Evolutionary conservation across 129 eudicot species (phyloP).

Genomic region (Centella asiatica): DNA sequence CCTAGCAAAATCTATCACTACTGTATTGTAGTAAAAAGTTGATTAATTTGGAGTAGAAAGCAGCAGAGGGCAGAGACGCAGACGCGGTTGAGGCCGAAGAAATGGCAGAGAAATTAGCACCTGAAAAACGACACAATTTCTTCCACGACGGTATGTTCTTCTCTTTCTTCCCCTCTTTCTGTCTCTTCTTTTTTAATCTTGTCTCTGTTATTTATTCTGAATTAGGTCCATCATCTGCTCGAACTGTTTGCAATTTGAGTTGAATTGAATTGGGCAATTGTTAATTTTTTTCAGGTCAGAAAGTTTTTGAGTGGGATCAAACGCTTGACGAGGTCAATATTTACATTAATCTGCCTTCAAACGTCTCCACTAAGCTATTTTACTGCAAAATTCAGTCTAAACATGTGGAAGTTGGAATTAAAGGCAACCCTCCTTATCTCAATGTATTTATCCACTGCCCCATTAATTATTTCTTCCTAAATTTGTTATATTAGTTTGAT

Average conservation of each 20-base stretch:
- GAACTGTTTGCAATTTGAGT: background rate
- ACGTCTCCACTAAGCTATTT: constrained; percentile 64
- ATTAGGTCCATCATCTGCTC: background rate
- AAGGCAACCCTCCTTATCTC: constrained; percentile 90
- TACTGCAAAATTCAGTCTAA: constrained; percentile 68
- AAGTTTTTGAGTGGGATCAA: constrained; percentile 96
- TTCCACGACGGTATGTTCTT: constrained; percentile 53
- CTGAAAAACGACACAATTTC: constrained; percentile 77
- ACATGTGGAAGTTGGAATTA: constrained; percentile 89
- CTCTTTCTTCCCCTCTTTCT: background rate
- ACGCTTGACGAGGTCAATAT: constrained; percentile 92
- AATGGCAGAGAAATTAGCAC: constrained; percentile 96
- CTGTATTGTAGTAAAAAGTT: too few relatives aligned
- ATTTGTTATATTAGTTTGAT: constrained; percentile 1
- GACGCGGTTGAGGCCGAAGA: background rate
- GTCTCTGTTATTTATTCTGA: background rate
- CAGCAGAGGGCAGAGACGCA: background rate
- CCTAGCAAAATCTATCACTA: background rate
- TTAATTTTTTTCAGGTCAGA: constrained; percentile 45
- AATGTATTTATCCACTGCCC: constrained; percentile 30
- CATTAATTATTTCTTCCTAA: background rate
- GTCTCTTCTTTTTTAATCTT: background rate
- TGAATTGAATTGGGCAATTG: background rate
- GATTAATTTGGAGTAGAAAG: too few relatives aligned
- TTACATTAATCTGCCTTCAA: constrained; percentile 67